Base-by-base conservation (phyloP, 805 yeast species). In the Peterozyma xylosa region DNA sequence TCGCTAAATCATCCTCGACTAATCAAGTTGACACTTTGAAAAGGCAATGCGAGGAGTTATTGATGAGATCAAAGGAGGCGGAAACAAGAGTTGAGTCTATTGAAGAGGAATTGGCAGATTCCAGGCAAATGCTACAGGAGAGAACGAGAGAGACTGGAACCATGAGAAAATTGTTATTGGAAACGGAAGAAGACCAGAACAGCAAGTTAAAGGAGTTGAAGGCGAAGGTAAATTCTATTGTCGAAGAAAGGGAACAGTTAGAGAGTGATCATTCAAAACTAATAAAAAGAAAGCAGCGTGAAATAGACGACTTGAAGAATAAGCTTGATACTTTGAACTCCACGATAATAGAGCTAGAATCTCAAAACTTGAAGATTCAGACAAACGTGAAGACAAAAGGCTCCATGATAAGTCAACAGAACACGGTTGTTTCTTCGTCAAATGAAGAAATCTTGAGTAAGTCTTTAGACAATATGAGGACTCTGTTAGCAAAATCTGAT, bases 51-150 rank as follows among this genome's bases (percentile, higher is more conserved):
- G 91, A 86, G 42, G 96, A 87, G 53, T 58, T 85, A 41, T 56
- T 71, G 2, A 74, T 84, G 72, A 77, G 85, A 43, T 63, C 80
- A 35, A 74, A 75, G 48, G 98, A 93, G 52, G 66, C 80, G 1
- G 72, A 70, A 37, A 69, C 69, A 42, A 73, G 76, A 49, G 68
- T 76, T 17, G 89, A 85, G 45, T 74, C 78, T 2, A 58, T 90
- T 29, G 89, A 86, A 51, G 96, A 88, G 45, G 96, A 90, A 55
- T 63, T 91, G n/a, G 67, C 74, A 10, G 97, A 90, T 46, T 68
- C 86, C 4, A 74, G 87, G 44, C 73, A 76, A 30, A 68, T 81
- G 60, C 62, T 90, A 2, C 93, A 82, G 55, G 96, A 89, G 54
- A 75, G 95, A 48, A 78, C 86, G 0, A 70, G 90, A 41, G 98